These are phyloP conservation scores for Bruguiera hainesii DNA, from an alignment of 441 rosid species.

Conservation along the genomic window DNA sequence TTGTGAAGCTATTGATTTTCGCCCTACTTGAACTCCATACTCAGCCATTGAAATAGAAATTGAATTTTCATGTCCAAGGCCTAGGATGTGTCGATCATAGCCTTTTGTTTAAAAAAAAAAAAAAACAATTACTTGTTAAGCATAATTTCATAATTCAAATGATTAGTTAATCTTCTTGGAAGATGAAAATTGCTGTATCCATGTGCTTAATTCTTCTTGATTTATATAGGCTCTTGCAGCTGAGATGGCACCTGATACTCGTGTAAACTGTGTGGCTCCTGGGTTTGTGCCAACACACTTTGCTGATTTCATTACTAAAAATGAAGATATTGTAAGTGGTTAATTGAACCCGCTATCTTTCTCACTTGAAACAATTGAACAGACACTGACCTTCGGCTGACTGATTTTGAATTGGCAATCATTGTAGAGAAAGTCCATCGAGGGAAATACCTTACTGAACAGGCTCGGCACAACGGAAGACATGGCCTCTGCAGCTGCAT, in stretches of 20 bases:
- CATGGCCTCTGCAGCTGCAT: constrained; percentile 80
- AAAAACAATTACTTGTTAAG: background rate
- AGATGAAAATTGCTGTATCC: background rate
- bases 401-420: constrained; percentile 11
- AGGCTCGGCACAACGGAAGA: constrained; percentile 78
- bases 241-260: constrained; percentile 76
- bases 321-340: constrained; percentile 45
- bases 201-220: constrained; percentile 5
- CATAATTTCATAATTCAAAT: background rate
- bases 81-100: too few species aligned
- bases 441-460: constrained; percentile 56
- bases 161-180: background rate
- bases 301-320: constrained; percentile 53
- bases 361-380: background rate
- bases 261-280: constrained; percentile 84
- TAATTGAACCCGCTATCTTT: background rate
- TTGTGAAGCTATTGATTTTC: too few species aligned
- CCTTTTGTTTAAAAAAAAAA: too few species aligned
- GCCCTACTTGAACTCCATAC: too few species aligned
- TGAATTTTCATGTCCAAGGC: too few species aligned
- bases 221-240: constrained; percentile 67
- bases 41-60: too few species aligned
- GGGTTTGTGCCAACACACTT: constrained; percentile 90
- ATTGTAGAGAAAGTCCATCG: constrained; percentile 45
- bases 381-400: background rate